Evolutionary conservation across 2,329 filamentous ascomycete species (phyloP), one percentile per base, ranked within the genome.

Genomic region (Fusarium dlaminii): DNA sequence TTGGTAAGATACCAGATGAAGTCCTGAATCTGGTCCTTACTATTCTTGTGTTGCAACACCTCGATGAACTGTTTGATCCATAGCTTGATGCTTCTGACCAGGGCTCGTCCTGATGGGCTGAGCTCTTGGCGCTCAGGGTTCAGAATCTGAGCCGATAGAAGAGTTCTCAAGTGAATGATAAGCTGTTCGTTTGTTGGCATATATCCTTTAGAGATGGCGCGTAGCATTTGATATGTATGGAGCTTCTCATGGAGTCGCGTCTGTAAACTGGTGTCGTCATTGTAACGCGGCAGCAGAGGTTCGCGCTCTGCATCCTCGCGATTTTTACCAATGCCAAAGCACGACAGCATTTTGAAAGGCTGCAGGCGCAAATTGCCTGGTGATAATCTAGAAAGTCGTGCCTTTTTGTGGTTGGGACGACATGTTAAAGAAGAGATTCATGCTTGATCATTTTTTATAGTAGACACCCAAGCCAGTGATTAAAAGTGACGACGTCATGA

Each of bases 181-280:
- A 89, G 80, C 81, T 98, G 96, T 76, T 96, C 92, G 17, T 93
- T 98, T 11, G 94, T 96, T 52, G 96, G 96, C 93, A 98, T 95
- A 83, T 91, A 98, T 11, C 96, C 96, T 78, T 94, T 90, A 3
- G 90, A 89, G 15, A 98, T 82, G 62, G 96, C 96, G 60, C 93
- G 90, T 34, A 95, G 81, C 92, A 98, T 97, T 86, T 98, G 94
- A 80, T 98, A 98, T 32, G 92, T 92, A 83, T 98, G 96, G 69
- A 98, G 89, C 86, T 98, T 98, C 82, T 96, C 91, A 79, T 96
- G 94, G 66, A 97, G 88, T 77, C 91, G 87, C 54, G 91, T 88
- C 87, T 98, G 94, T 61, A 95, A 85, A 37, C 87, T 84, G 2
- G 95, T 97, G 78, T 96, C 94, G 82, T 97, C 92, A 78, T 91